Evolutionary conservation across 129 eudicot genomes (phyloP).

Genomic region (Artemisia tridentata): DNA sequence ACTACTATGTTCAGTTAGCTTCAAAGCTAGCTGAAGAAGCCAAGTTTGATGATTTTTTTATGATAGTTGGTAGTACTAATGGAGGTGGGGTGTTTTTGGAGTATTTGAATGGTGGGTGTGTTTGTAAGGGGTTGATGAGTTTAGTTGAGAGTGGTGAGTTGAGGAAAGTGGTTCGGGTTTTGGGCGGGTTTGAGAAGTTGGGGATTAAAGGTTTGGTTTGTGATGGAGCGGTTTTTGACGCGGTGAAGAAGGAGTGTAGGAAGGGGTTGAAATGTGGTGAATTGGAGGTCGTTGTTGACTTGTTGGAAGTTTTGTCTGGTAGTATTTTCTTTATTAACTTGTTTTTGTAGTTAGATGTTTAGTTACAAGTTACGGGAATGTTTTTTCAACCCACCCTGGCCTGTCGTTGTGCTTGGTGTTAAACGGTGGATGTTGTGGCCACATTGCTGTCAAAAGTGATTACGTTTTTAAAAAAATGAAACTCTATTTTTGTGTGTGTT

Average conservation of each 20-base stretch:
- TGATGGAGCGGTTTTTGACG: constrained; percentile 40
- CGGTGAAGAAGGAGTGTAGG: constrained; percentile 39
- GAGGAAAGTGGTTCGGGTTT: constrained; percentile 35
- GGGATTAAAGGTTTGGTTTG: constrained; percentile 47
- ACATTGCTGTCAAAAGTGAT: too few species aligned
- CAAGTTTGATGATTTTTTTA: constrained; percentile 57
- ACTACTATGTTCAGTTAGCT: constrained; percentile 62
- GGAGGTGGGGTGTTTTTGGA: too few species aligned
- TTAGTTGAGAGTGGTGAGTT: constrained; percentile 47
- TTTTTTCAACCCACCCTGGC: too few species aligned
- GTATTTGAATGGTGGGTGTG: constrained; percentile 39
- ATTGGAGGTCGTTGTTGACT: constrained; percentile 48
- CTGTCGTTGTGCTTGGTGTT: too few species aligned
- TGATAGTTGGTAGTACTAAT: constrained; percentile 39
- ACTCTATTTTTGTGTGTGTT: too few species aligned
- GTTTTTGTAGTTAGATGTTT: too few species aligned
- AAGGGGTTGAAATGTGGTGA: constrained; percentile 30
- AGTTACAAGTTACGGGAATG: too few species aligned
- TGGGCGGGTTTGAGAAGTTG: constrained; percentile 43
- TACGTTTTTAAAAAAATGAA: too few species aligned
- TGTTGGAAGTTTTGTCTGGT: constrained; percentile 66
- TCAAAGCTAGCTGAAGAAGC: constrained; percentile 73
- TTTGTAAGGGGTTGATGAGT: constrained; percentile 48
- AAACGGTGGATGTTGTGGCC: too few species aligned
- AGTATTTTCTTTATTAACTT: background rate